Evolutionary conservation across 1,284 basidiomycete genomes (phyloP).

Genomic region (Takashimella koratensis): DNA sequence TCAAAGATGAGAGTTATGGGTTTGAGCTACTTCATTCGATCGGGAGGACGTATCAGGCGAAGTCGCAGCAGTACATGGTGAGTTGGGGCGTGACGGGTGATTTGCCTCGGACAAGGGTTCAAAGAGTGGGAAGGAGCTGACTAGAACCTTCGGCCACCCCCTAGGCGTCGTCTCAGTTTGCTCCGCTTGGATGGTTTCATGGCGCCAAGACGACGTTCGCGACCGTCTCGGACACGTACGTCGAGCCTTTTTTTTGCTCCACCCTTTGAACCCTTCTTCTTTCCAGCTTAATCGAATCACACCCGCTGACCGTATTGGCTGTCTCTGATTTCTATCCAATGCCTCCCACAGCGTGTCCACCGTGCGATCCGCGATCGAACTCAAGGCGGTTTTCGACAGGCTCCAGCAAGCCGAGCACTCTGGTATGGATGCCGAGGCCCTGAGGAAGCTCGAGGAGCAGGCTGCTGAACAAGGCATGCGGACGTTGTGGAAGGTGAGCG

Average conservation of each 20-base stretch:
- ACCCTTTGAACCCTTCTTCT: neutral
- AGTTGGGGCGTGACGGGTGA: too few species aligned
- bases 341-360: constrained; percentile 67
- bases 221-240: constrained; percentile 86
- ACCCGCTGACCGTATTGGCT: constrained; percentile 3
- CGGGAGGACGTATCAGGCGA: constrained; percentile 82
- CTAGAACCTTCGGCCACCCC: neutral
- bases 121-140: too few species aligned
- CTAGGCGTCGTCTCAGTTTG: constrained; percentile 59
- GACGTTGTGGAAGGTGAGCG: constrained; percentile 82
- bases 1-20: constrained; percentile 88
- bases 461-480: constrained; percentile 92
- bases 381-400: constrained; percentile 93
- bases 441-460: constrained; percentile 86
- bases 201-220: constrained; percentile 92
- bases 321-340: neutral
- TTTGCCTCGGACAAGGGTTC: too few species aligned
- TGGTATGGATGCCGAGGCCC: constrained; percentile 80
- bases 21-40: constrained; percentile 87
- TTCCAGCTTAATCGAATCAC: neutral
- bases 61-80: constrained; percentile 58
- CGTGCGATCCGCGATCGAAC: constrained; percentile 65
- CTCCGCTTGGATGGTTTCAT: constrained; percentile 71
- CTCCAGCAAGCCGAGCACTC: constrained; percentile 87
- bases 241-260: constrained; percentile 24